Evolutionary conservation across 2,329 filamentous ascomycete genomes (phyloP), one percentile per base, ranked within the genome.

Genomic region (Fusarium multiceps): DNA sequence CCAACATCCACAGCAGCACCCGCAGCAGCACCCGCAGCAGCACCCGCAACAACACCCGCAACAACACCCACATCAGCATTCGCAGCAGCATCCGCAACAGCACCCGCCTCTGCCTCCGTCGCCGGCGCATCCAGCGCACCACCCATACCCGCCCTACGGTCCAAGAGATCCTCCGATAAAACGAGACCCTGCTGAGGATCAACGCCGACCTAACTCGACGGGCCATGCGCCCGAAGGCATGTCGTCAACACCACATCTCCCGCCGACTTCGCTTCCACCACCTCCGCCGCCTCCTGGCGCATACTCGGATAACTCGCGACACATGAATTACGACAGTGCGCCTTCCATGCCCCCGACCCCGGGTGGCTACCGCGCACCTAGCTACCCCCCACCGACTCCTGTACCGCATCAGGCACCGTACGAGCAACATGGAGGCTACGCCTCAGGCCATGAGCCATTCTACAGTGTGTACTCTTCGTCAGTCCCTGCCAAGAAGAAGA

Each of bases 141-240:
- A 80, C 50, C 74, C 78, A 25, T 85, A 83, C 74, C 77, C 81
- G 48, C 74, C 81, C 14, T 87, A 85, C 73, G 74, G 81, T 63
- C 76, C 81, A 13, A 80, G 85, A 75, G 87, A 89, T 28, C 80
- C 85, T 50, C 79, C 83, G 72, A 83, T 89, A 78, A 89, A 89
- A 79, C 82, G 86, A 70, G 88, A 89, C 66, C 80, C 83, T 42
- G 79, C 78, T 63, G 85, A 87, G 63, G 84, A 87, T 62, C 77
- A 83, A 67, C 83, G 85, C 66, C 81, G 86, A 57, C 83, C 85
- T n/a, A 85, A 81, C 75, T 87, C 86, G 59, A 86, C 84, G 34
- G 84, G 83, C 62, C 82, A 82, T 78, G 77, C 78, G 67, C 78
- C 77, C 49, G 80, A 81, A 41, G 71, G 72, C 45, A 66, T 78